Percentiles rank a stretch among this genome's conserved stretches.
phyloP scores from a whole-genome alignment of 768 basidiomycete species.

The Dentipellis sp. region DNA sequence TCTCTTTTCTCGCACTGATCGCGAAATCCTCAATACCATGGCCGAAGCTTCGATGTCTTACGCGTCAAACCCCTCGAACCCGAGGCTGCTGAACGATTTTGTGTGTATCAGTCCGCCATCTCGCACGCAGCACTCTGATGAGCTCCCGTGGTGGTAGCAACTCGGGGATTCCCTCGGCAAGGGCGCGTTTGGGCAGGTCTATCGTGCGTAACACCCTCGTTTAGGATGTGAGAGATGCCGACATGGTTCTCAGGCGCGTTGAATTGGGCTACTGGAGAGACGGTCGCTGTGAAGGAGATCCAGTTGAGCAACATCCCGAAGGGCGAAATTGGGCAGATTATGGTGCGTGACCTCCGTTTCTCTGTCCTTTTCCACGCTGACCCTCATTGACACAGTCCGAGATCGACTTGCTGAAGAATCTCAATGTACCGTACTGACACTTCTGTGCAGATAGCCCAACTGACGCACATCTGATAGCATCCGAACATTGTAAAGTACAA shows the following conservation, averaged over 20 bases:
- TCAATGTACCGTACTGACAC: conserved; percentile 52
- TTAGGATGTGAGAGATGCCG: neutral
- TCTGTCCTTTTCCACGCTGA: neutral
- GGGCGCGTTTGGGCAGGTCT: conserved; percentile 95
- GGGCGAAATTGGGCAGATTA: conserved; percentile 91
- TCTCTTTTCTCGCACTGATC: neutral
- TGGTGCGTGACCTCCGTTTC: conserved; percentile 44
- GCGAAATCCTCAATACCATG: conserved; percentile 3
- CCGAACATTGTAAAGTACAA: conserved; percentile 99
- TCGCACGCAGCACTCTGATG: neutral
- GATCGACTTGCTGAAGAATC: conserved; percentile 94
- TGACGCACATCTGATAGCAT: conserved; percentile 43
- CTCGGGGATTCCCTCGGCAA: conserved; percentile 93
- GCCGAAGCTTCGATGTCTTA: conserved; percentile 7
- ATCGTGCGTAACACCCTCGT: conserved; percentile 49
- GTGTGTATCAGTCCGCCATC: neutral
- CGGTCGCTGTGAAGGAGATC: conserved; percentile 98
- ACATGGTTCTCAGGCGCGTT: conserved; percentile 52
- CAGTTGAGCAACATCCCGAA: conserved; percentile 90
- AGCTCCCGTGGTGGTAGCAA: conserved; percentile 47
- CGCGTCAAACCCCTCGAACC: conserved; percentile 5
- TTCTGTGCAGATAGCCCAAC: neutral
- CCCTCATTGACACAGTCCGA: conserved; percentile 53
- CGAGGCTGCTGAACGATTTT: conserved; percentile 15
- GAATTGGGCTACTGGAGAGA: conserved; percentile 96